These are phyloP conservation scores for Fraxinus ornus DNA, from an alignment of 305 asterid genomes.

Conservation along the genomic window DNA sequence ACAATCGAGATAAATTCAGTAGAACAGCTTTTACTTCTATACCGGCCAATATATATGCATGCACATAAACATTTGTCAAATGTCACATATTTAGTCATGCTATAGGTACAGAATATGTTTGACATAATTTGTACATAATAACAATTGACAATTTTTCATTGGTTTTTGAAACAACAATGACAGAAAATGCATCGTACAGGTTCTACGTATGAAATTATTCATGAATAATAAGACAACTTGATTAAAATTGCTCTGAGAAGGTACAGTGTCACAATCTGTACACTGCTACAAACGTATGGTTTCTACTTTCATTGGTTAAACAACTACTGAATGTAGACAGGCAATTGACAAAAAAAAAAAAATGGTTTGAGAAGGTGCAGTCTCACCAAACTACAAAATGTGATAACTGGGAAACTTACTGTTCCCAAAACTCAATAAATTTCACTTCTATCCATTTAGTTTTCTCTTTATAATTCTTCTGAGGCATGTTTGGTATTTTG, in stretches of 20 bases:
- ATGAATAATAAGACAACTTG: background rate
- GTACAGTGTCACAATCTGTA: background rate
- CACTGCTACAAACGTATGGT: background rate
- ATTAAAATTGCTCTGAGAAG: background rate
- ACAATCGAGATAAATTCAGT: background rate
- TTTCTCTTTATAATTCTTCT: background rate
- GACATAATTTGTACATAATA: no score
- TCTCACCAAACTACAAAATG: conserved; percentile 41
- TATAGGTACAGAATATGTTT: no score
- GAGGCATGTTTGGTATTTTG: background rate
- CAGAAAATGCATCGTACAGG: no score
- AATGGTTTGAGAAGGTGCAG: background rate
- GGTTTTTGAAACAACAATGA: no score
- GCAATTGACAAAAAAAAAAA: background rate
- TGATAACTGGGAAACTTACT: conserved; percentile 18
- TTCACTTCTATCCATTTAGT: background rate
- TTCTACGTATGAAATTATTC: no score
- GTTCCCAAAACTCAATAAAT: background rate
- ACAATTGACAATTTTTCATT: no score
- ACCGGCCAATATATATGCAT: no score
- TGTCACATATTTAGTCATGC: background rate
- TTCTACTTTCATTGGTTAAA: background rate
- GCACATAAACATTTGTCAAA: background rate
- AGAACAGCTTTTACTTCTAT: background rate
- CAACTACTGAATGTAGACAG: background rate